Conservation (phyloP, 1,284 basidiomycete species). For the Ganoderma lucidum region DNA sequence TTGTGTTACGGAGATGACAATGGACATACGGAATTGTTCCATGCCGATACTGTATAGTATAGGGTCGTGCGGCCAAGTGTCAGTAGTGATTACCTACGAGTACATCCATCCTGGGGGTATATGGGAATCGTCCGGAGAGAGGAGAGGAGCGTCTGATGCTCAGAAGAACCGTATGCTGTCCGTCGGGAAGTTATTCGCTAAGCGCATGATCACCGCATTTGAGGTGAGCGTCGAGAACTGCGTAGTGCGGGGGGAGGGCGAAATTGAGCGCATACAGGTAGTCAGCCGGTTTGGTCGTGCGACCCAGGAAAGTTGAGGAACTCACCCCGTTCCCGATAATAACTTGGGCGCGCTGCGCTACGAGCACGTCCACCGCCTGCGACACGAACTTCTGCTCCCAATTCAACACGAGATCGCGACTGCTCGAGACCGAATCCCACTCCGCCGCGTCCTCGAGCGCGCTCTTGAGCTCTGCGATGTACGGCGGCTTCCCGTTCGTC, state of each 20-base stretch:
- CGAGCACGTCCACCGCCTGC: conserved; percentile 53
- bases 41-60: not conserved
- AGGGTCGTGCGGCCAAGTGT: not conserved
- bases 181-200: conserved; percentile 30
- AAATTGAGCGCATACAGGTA: not conserved
- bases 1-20: not conserved
- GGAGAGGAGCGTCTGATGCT: conserved; percentile 1
- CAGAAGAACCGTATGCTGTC: conserved; percentile 36
- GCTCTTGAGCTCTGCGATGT: conserved; percentile 50
- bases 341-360: conserved; percentile 52
- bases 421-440: conserved; percentile 42
- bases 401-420: conserved; percentile 46
- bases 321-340: conserved; percentile 55
- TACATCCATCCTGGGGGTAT: not conserved
- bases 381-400: conserved; percentile 49
- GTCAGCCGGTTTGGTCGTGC: not conserved
- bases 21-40: not conserved
- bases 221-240: conserved; percentile 43
- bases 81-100: not conserved
- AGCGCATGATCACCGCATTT: conserved; percentile 39
- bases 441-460: conserved; percentile 41
- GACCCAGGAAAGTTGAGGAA: not conserved
- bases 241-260: not conserved
- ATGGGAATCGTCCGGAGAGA: not conserved
- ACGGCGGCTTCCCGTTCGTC: conserved; percentile 57